A percentile compares a stretch with the other conserved stretches of the same genome.
phyloP scores from a whole-genome alignment of 257 asterid species.

The Ehretia macrophylla region DNA sequence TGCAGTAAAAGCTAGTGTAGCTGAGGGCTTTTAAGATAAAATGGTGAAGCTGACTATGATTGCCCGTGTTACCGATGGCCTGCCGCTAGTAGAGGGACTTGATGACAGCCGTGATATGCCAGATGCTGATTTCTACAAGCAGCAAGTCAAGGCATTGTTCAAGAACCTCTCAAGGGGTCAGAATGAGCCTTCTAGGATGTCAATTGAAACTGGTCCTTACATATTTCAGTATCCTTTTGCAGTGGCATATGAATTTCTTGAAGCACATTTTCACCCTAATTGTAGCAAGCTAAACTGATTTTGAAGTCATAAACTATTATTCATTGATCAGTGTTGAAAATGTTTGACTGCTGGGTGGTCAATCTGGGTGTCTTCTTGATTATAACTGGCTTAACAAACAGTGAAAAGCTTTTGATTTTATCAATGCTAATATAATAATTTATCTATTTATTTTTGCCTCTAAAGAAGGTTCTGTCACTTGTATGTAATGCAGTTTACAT shows the following conservation, averaged over 20 bases:
- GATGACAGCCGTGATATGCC: conserved; percentile 92
- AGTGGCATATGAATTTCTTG: conserved; percentile 1
- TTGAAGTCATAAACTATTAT: background rate
- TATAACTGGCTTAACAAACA: too few species aligned
- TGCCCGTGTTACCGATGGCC: conserved; percentile 97
- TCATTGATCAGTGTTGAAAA: background rate
- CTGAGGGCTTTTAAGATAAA: conserved; percentile 31
- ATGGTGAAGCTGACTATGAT: conserved; percentile 96
- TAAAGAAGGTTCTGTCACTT: too few species aligned
- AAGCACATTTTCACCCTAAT: background rate
- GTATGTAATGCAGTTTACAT: too few species aligned
- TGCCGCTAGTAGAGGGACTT: conserved; percentile 85
- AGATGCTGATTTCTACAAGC: conserved; percentile 82
- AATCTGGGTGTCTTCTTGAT: too few species aligned
- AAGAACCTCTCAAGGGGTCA: conserved; percentile 82
- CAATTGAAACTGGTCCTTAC: conserved; percentile 86
- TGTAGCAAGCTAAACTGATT: background rate
- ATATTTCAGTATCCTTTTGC: conserved; percentile 83
- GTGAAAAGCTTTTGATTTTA: too few species aligned
- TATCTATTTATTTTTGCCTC: too few species aligned
- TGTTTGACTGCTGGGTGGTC: too few species aligned
- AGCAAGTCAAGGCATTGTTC: conserved; percentile 82
- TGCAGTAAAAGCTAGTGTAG: background rate
- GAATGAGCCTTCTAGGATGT: conserved; percentile 91
- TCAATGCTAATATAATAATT: too few species aligned